Evolutionary conservation across 1,284 basidiomycete species (phyloP).

Genomic region (Calocybe gambosa): DNA sequence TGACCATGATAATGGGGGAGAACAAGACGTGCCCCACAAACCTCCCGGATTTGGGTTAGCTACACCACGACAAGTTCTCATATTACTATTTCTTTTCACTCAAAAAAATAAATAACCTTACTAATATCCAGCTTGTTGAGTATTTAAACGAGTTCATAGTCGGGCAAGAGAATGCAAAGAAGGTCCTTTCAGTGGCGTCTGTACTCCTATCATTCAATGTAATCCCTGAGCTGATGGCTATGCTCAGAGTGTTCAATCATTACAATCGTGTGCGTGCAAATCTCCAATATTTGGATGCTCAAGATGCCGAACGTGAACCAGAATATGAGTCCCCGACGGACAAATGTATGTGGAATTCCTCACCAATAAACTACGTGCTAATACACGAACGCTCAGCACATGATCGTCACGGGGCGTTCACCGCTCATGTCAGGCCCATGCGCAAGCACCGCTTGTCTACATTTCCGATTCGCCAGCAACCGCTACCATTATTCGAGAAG

Average conservation of each 20-base stretch:
- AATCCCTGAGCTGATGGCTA: constrained; percentile 5
- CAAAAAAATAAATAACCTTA: neutral
- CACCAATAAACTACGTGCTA: neutral
- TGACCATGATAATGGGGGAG: constrained; percentile 20
- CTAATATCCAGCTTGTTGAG: constrained; percentile 58
- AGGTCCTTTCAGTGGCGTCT: constrained; percentile 86
- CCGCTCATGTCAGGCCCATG: constrained; percentile 53
- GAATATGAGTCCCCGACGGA: constrained; percentile 16
- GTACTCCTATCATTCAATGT: constrained; percentile 24
- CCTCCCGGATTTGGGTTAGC: constrained; percentile 43
- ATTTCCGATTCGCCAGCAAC: constrained; percentile 35
- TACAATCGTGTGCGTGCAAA: constrained; percentile 78
- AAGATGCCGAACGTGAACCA: constrained; percentile 29
- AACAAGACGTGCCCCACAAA: constrained; percentile 19
- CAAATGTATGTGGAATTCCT: constrained; percentile 11
- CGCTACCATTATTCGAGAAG: constrained; percentile 76
- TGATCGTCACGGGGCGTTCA: constrained; percentile 19
- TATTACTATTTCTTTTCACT: constrained; percentile 7
- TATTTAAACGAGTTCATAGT: constrained; percentile 90
- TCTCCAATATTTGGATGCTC: constrained; percentile 41
- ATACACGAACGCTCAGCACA: constrained; percentile 1
- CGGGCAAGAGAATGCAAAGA: constrained; percentile 90
- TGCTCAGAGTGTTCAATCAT: constrained; percentile 81
- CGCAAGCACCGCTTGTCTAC: constrained; percentile 31
- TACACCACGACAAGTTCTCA: constrained; percentile 58